A percentile compares a stretch with the other conserved stretches of the same genome.
Conservation (phyloP, 306 rosid species). For the Casuarina equisetifolia region DNA sequence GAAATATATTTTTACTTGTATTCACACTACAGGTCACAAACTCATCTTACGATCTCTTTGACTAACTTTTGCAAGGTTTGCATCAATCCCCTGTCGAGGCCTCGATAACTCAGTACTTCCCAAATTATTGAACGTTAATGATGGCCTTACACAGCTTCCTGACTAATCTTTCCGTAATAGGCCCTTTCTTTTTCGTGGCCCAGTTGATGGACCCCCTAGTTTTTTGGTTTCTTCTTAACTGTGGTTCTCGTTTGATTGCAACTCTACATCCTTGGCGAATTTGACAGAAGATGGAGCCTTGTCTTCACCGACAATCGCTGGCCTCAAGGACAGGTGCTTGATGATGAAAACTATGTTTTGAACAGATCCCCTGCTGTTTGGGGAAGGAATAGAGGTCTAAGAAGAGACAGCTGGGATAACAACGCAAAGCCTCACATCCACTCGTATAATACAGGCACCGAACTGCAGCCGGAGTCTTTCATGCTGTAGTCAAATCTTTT, state of each 20-base stretch:
- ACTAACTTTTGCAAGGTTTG: not conserved
- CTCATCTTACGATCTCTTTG: conserved; percentile 9
- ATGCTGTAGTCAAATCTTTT: conserved; percentile 19
- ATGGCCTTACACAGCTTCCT: conserved; percentile 6
- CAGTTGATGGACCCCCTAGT: conserved; percentile 16
- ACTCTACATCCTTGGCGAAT: not conserved
- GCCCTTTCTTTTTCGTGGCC: not conserved
- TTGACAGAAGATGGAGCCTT: not conserved
- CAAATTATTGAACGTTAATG: not conserved
- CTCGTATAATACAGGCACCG: not conserved
- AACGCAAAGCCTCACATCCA: not conserved
- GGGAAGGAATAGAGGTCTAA: not conserved
- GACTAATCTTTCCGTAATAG: not conserved
- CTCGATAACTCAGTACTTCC: conserved; percentile 17
- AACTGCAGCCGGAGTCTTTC: conserved; percentile 3
- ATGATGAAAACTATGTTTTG: not conserved
- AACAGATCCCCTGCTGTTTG: not conserved
- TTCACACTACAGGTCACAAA: conserved; percentile 14
- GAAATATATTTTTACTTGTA: not conserved
- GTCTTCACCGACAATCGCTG: conserved; percentile 26
- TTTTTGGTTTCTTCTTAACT: not conserved
- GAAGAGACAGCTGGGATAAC: not conserved
- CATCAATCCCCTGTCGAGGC: conserved; percentile 18
- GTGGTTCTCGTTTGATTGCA: not conserved
- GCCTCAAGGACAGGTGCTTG: not conserved